Conservation (phyloP, 2,329 filamentous ascomycete species). For the Macrophomina tecta region DNA sequence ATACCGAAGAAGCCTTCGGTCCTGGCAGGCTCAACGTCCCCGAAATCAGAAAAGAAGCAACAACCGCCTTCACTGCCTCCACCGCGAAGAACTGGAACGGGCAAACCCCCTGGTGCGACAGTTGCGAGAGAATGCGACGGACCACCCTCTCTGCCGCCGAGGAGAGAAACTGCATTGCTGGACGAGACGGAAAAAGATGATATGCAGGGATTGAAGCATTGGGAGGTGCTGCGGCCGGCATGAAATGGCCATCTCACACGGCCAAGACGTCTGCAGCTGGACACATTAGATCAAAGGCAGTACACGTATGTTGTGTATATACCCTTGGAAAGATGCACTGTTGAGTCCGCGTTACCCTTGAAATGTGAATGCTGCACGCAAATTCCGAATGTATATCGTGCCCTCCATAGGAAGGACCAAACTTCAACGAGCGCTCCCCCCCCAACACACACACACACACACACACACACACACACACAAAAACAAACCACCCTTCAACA, state of each 20-base stretch:
- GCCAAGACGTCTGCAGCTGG: not conserved
- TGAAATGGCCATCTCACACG: not conserved
- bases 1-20: conserved; percentile 27
- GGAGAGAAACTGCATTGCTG: conserved; percentile 35
- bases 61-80: conserved; percentile 18
- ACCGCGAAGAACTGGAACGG: conserved; percentile 1
- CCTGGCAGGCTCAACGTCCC: conserved; percentile 1
- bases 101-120: not conserved
- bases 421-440: no score
- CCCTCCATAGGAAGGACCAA: no score
- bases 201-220: conserved; percentile 42
- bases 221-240: conserved; percentile 46
- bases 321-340: not conserved
- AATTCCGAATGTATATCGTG: no score
- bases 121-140: not conserved
- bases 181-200: conserved; percentile 43
- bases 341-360: no score
- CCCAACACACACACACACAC: no score
- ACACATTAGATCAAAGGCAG: not conserved
- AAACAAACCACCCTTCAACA: no score
- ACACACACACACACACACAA: no score
- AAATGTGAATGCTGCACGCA: no score
- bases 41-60: conserved; percentile 17
- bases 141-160: conserved; percentile 27
- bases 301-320: not conserved